These are phyloP conservation scores for bread wheat (Triticum aestivum) DNA, from an alignment of 176 grass and related monocot species.

Conservation along the genomic window IWGSC_CS_RefSeq_v2.1 NC_057808.1:252867389-252867888, in stretches of 20 bases:
- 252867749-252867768: neutral
- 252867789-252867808: neutral
- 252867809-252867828: neutral
- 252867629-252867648: neutral
- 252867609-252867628: neutral
- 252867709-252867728: neutral
- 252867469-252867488: neutral
- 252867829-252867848: neutral
- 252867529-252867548: neutral
- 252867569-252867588: neutral
- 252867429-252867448: neutral
- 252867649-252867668: conserved; percentile 1
- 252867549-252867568: neutral
- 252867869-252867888: too few relatives aligned
- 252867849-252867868: neutral
- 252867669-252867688: conserved; percentile 3
- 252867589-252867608: neutral
- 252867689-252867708: conserved; percentile 2
- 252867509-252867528: neutral
- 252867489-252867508: neutral
- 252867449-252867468: neutral
- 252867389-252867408: neutral
- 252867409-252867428: neutral
- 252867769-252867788: neutral
- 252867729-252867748: neutral